Evolutionary conservation across 2,329 filamentous ascomycete genomes (phyloP).

Genomic region (Talaromyces amestolkiae): DNA sequence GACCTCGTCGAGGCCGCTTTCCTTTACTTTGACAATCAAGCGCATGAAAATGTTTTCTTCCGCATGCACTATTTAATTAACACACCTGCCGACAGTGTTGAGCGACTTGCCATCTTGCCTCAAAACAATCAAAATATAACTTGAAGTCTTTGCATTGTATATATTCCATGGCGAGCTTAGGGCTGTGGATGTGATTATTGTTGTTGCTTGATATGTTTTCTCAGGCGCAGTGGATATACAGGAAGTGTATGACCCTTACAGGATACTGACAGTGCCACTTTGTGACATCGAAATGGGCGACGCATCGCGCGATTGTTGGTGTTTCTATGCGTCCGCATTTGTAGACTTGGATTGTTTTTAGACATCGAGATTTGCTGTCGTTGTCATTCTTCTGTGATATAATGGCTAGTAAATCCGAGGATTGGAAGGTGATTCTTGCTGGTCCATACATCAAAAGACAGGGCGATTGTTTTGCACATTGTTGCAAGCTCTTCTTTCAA

Average conservation of each 20-base stretch:
- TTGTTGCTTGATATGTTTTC: background rate
- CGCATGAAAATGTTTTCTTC: conserved; percentile 10
- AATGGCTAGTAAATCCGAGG: background rate
- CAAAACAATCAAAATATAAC: conserved; percentile 11
- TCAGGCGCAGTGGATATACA: conserved; percentile 2
- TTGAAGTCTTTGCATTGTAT: conserved; percentile 4
- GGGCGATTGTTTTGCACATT: too few species aligned
- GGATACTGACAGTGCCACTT: conserved; percentile 15
- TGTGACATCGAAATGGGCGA: conserved; percentile 11
- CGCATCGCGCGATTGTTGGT: conserved; percentile 7
- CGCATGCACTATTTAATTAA: conserved; percentile 10
- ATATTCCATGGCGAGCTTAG: background rate
- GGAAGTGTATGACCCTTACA: conserved; percentile 6
- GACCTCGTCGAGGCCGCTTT: conserved; percentile 6
- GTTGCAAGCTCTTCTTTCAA: too few species aligned
- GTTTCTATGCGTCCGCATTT: conserved; percentile 9
- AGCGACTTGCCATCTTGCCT: conserved; percentile 10
- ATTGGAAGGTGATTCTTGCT: too few species aligned
- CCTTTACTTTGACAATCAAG: conserved; percentile 15
- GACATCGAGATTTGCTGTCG: background rate
- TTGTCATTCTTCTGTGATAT: background rate
- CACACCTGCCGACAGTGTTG: conserved; percentile 16
- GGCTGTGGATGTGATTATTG: background rate
- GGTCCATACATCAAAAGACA: too few species aligned
- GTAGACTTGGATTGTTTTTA: conserved; percentile 14